phyloP scores from a whole-genome alignment of 352 stramenopile genomes.

The Phytophthora palmivora region DNA sequence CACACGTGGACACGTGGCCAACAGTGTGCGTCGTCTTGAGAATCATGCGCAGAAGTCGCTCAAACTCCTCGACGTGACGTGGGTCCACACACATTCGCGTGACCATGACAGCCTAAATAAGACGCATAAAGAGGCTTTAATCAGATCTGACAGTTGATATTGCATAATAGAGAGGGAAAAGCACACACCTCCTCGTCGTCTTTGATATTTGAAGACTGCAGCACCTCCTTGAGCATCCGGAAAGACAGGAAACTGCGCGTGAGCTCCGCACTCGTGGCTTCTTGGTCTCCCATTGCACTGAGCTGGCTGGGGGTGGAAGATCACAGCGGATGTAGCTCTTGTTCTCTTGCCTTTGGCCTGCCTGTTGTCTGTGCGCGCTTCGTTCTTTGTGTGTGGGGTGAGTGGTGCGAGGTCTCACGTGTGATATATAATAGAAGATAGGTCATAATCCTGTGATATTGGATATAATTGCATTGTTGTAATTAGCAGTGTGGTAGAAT shows the following conservation, averaged over 20 bases:
- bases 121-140: background rate
- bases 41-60: slow-evolving; percentile 80
- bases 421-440: slow-evolving; percentile 11
- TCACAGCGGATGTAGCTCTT: background rate
- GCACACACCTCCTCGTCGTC: slow-evolving; percentile 76
- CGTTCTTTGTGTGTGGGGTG: slow-evolving; percentile 26
- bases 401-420: slow-evolving; percentile 15
- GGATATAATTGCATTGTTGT: background rate
- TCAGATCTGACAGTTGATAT: background rate
- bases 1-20: slow-evolving; percentile 82
- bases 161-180: slow-evolving; percentile 7
- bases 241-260: slow-evolving; percentile 75
- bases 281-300: slow-evolving; percentile 35
- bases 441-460: background rate
- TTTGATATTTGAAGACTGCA: slow-evolving; percentile 78
- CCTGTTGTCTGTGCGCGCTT: slow-evolving; percentile 21
- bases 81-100: slow-evolving; percentile 83
- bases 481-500: no score
- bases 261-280: slow-evolving; percentile 43
- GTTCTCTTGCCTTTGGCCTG: slow-evolving; percentile 3
- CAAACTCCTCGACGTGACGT: slow-evolving; percentile 80
- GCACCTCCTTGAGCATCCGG: slow-evolving; percentile 78
- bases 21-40: slow-evolving; percentile 82
- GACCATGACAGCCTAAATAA: slow-evolving; percentile 75
- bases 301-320: slow-evolving; percentile 14